Percentiles rank a stretch among this genome's conserved stretches.
These are phyloP conservation scores for Maudiozyma bulderi DNA, from an alignment of 805 yeast genomes.

Conservation along the genomic window DNA sequence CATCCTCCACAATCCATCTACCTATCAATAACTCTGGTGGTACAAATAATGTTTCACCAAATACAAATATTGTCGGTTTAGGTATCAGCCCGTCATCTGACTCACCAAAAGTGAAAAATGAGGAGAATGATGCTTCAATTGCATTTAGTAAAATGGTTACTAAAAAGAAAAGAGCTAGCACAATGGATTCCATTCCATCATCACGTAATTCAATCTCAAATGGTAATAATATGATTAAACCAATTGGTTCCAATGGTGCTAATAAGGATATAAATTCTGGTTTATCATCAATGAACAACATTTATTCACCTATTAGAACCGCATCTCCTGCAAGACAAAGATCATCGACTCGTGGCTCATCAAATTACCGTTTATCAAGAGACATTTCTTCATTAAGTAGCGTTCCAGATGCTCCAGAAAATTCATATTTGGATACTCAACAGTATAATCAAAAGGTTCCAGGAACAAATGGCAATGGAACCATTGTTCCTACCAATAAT, in stretches of 20 bases:
- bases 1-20: not conserved
- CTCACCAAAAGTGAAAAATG: not conserved
- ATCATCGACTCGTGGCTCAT: slow-evolving; percentile 21
- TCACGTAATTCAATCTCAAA: slow-evolving; percentile 1
- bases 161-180: slow-evolving; percentile 24
- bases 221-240: not conserved
- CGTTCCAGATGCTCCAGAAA: slow-evolving; percentile 11
- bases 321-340: slow-evolving; percentile 26
- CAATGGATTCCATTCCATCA: slow-evolving; percentile 25
- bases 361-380: slow-evolving; percentile 20
- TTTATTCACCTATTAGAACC: slow-evolving; percentile 24
- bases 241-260: not conserved
- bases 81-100: not conserved
- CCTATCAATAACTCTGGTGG: not conserved
- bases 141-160: slow-evolving; percentile 28
- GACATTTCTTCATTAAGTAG: slow-evolving; percentile 18
- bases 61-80: not conserved
- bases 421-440: slow-evolving; percentile 18
- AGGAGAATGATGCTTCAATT: slow-evolving; percentile 30
- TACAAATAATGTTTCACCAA: not conserved
- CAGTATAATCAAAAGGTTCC: not conserved
- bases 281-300: slow-evolving; percentile 16
- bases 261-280: slow-evolving; percentile 3
- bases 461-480: not conserved
- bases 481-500: not conserved